phyloP scores from a whole-genome alignment of 768 basidiomycete genomes.

The Serpula lacrymans region DNA sequence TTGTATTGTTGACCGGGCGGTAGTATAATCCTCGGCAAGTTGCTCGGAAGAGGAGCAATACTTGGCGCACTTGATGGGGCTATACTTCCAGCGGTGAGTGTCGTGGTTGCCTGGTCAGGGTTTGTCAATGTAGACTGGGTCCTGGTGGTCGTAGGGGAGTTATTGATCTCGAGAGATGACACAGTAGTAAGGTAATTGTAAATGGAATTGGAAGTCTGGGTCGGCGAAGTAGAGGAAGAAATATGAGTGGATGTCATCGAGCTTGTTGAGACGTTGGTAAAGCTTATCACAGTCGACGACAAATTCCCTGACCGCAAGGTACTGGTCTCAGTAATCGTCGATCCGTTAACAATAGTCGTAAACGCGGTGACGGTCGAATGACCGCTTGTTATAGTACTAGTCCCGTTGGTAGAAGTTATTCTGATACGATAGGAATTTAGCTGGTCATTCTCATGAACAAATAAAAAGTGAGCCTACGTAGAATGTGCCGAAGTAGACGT shows the following conservation, averaged over 20 bases:
- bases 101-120: constrained; percentile 37
- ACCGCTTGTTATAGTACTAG: too few relatives aligned
- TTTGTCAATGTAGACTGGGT: constrained; percentile 24
- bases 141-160: constrained; percentile 15
- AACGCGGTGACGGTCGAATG: too few relatives aligned
- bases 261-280: constrained; percentile 10
- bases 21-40: constrained; percentile 59
- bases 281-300: constrained; percentile 26
- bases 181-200: constrained; percentile 33
- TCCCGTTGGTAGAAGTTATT: too few relatives aligned
- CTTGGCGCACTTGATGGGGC: constrained; percentile 24
- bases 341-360: too few relatives aligned
- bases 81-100: constrained; percentile 17
- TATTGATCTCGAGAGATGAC: constrained; percentile 30
- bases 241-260: constrained; percentile 10
- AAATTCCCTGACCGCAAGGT: too few relatives aligned
- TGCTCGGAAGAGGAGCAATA: constrained; percentile 46
- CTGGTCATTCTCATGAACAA: too few relatives aligned
- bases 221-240: constrained; percentile 14
- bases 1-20: constrained; percentile 31
- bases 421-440: too few relatives aligned
- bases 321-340: too few relatives aligned
- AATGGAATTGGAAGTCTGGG: constrained; percentile 16
- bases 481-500: constrained; percentile 7
- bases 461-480: constrained; percentile 5